phyloP scores from a whole-genome alignment of 2,329 filamentous ascomycete genomes.

The Escovopsis sp. region DNA sequence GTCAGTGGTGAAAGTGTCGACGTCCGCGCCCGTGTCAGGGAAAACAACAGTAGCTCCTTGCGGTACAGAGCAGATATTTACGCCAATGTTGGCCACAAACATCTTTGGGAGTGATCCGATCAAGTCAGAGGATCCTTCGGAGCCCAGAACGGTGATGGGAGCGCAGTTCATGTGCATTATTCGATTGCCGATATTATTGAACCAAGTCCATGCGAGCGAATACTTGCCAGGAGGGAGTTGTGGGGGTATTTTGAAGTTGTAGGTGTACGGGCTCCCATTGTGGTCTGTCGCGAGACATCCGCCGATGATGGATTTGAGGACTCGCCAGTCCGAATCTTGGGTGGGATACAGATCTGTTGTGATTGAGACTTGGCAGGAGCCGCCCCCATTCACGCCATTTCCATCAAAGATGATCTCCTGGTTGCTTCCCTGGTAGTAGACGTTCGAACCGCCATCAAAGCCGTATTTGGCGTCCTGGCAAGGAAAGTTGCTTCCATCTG shows the following conservation, averaged over 20 bases:
- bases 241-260: slow-evolving; percentile 57
- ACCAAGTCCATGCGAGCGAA: slow-evolving; percentile 84
- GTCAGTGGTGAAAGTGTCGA: slow-evolving; percentile 32
- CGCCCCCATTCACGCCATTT: slow-evolving; percentile 71
- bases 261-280: too few relatives aligned
- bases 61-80: slow-evolving; percentile 30
- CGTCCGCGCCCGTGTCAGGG: slow-evolving; percentile 43
- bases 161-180: slow-evolving; percentile 99
- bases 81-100: slow-evolving; percentile 50
- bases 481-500: slow-evolving; percentile 55
- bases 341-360: slow-evolving; percentile 62
- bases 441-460: slow-evolving; percentile 34
- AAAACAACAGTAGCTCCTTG: slow-evolving; percentile 40
- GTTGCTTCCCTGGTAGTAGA: slow-evolving; percentile 33
- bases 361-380: slow-evolving; percentile 79
- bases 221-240: slow-evolving; percentile 62
- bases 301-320: slow-evolving; percentile 77
- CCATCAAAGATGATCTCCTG: slow-evolving; percentile 50
- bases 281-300: slow-evolving; percentile 57
- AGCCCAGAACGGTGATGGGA: slow-evolving; percentile 49
- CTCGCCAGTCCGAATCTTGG: slow-evolving; percentile 60
- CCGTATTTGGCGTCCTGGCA: slow-evolving; percentile 56
- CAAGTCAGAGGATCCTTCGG: slow-evolving; percentile 32
- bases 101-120: slow-evolving; percentile 53
- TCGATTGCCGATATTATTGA: slow-evolving; percentile 83